Percentiles rank a stretch among this genome's conserved stretches.
These are phyloP conservation scores for Hura crepitans DNA, from an alignment of 441 rosid species.

Conservation along the genomic window DNA sequence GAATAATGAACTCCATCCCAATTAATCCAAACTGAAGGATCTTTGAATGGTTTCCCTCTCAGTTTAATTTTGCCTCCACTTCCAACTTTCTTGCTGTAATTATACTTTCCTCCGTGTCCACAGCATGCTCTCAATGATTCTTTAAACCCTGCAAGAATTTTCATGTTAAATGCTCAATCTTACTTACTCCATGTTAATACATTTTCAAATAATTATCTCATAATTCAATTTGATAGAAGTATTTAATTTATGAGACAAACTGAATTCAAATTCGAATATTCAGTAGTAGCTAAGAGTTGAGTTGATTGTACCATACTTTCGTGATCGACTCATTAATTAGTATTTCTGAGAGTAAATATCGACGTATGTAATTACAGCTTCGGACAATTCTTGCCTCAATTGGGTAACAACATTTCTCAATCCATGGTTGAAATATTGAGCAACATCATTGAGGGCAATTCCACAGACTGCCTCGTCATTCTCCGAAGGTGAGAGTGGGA, in stretches of 20 bases:
- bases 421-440: conserved; percentile 43
- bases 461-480: conserved; percentile 58
- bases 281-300: no score
- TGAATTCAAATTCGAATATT: no score
- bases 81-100: conserved; percentile 44
- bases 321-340: conserved; percentile 36
- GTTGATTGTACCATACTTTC: conserved; percentile 45
- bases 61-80: conserved; percentile 50
- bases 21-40: conserved; percentile 44
- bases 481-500: conserved; percentile 34
- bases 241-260: no score
- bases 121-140: conserved; percentile 63
- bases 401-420: conserved; percentile 39
- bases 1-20: conserved; percentile 90
- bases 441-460: conserved; percentile 48
- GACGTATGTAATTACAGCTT: conserved; percentile 52
- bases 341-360: conserved; percentile 57
- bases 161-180: not conserved
- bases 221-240: no score
- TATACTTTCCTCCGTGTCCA: conserved; percentile 87
- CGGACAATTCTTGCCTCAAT: conserved; percentile 36
- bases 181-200: no score
- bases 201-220: not conserved
- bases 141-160: conserved; percentile 40
- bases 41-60: conserved; percentile 47